phyloP scores from a whole-genome alignment of 2,329 filamentous ascomycete genomes.

The Aspergillus pseudoviridinutans region DNA sequence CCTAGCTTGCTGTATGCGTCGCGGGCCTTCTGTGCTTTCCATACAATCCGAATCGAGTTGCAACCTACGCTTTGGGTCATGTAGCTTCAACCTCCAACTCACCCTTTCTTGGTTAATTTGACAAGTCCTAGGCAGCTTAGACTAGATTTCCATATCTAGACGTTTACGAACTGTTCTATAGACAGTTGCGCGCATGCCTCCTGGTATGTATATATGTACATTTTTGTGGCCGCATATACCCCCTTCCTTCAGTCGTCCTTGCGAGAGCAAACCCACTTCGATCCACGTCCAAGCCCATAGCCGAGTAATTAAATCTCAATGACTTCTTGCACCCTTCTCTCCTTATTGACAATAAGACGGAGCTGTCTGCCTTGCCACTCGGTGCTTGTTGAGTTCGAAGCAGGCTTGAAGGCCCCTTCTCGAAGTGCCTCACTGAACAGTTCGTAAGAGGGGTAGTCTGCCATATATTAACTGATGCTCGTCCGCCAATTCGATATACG shows the following conservation, averaged over 20 bases:
- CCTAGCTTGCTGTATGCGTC: background rate
- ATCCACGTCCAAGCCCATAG: background rate
- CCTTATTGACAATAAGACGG: slow-evolving; percentile 57
- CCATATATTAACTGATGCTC: background rate
- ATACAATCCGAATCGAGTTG: background rate
- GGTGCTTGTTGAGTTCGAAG: slow-evolving; percentile 10
- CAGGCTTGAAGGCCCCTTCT: slow-evolving; percentile 51
- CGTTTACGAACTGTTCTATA: background rate
- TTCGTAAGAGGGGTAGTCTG: slow-evolving; percentile 68
- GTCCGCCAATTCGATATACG: slow-evolving; percentile 19
- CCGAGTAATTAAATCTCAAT: slow-evolving; percentile 43
- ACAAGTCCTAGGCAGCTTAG: background rate
- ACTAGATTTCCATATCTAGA: background rate
- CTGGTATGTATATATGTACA: background rate
- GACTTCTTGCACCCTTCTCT: slow-evolving; percentile 57
- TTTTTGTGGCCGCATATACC: background rate
- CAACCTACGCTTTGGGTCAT: background rate
- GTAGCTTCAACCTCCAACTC: background rate
- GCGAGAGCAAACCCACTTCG: background rate
- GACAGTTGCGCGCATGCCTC: background rate
- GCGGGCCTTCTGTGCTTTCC: background rate
- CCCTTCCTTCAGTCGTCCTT: background rate
- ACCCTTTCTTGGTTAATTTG: background rate
- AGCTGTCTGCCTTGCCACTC: slow-evolving; percentile 54
- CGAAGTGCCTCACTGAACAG: slow-evolving; percentile 60